Conservation (phyloP, 2,329 filamentous ascomycete species). For the Berkeleyomyces basicola region DNA sequence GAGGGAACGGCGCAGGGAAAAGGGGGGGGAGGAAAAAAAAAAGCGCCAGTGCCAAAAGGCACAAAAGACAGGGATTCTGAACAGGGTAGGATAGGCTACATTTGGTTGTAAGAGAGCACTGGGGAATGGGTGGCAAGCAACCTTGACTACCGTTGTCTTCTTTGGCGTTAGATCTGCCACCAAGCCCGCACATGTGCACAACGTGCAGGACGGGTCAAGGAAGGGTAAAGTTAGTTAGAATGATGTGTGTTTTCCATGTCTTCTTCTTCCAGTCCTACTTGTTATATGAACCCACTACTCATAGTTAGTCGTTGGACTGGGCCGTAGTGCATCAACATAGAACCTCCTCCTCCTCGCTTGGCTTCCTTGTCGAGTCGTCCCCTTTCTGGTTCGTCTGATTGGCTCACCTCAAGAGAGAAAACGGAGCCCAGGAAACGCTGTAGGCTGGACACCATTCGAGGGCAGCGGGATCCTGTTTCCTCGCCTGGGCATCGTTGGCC, state of each 20-base stretch:
- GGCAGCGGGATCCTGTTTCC: too few species aligned
- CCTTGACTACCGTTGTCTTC: too few species aligned
- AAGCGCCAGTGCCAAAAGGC: neutral
- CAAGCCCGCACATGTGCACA: too few species aligned
- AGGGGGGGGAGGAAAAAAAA: neutral
- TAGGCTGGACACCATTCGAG: too few species aligned
- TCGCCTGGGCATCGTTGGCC: too few species aligned
- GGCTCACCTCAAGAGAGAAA: neutral
- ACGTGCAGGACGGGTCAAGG: too few species aligned
- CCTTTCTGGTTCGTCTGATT: neutral
- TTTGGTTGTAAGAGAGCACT: too few species aligned
- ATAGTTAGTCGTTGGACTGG: neutral
- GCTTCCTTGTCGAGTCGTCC: neutral
- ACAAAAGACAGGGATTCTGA: neutral
- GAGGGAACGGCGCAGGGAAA: neutral
- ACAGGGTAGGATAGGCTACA: neutral
- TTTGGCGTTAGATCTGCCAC: too few species aligned
- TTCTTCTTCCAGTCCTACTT: neutral
- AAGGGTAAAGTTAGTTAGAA: too few species aligned
- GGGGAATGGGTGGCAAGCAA: too few species aligned
- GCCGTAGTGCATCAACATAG: neutral
- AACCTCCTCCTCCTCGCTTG: neutral
- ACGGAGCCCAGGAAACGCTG: neutral
- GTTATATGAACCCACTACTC: neutral
- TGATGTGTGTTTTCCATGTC: too few species aligned